Conservation (phyloP, 1,284 basidiomycete species). For the Ceraceosorus guamensis region DNA sequence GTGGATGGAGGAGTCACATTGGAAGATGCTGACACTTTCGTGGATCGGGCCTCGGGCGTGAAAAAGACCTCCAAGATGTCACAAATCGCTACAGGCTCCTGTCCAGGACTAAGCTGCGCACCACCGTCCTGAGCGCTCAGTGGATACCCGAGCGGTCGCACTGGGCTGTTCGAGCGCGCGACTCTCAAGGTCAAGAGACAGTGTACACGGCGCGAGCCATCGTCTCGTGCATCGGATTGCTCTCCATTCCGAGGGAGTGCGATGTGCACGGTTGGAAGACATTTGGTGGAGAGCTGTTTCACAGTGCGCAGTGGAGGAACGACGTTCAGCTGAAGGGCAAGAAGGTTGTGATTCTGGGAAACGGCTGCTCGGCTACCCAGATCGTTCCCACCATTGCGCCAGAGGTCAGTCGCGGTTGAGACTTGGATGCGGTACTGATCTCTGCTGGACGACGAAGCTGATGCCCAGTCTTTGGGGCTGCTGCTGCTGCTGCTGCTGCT, state of each 20-base stretch:
- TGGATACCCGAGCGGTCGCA: constrained; percentile 33
- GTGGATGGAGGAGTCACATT: too few species aligned
- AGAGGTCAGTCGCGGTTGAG: too few species aligned
- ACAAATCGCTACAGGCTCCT: neutral
- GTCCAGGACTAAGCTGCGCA: constrained; percentile 30
- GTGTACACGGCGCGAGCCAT: constrained; percentile 25
- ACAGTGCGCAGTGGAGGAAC: constrained; percentile 47
- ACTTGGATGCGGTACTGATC: too few species aligned
- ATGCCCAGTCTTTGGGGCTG: too few species aligned
- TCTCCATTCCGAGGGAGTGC: constrained; percentile 39
- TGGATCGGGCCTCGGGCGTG: too few species aligned
- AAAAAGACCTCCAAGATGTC: constrained; percentile 1
- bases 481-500: too few species aligned
- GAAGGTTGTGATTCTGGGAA: constrained; percentile 46
- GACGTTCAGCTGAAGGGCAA: constrained; percentile 41
- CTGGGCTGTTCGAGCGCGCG: constrained; percentile 34
- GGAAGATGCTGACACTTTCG: too few species aligned
- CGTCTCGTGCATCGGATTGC: constrained; percentile 37
- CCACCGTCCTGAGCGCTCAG: constrained; percentile 27
- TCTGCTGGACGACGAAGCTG: too few species aligned
- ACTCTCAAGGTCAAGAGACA: constrained; percentile 8
- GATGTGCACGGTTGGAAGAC: constrained; percentile 33
- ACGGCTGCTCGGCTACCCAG: constrained; percentile 41
- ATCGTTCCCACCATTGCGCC: constrained; percentile 18
- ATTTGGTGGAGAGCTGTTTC: constrained; percentile 44